Percentiles rank a stretch among this genome's conserved stretches.
phyloP scores from a whole-genome alignment of 2,329 filamentous ascomycete genomes.

The Diaporthe vaccinii region DNA sequence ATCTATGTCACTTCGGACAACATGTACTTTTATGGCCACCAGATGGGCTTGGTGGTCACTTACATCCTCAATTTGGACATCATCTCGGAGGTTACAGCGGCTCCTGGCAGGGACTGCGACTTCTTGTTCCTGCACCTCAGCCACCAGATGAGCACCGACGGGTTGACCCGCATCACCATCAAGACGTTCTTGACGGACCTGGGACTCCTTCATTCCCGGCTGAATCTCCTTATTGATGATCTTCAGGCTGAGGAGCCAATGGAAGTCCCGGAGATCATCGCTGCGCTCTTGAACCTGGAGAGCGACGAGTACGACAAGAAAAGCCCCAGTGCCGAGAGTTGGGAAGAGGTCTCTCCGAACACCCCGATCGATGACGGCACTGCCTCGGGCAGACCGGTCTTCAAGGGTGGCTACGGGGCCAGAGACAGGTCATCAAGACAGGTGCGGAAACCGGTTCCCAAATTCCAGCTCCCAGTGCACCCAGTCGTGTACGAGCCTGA shows the following conservation, averaged over 20 bases:
- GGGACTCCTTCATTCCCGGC: constrained; percentile 81
- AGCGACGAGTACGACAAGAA: constrained; percentile 68
- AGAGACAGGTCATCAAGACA: constrained; percentile 52
- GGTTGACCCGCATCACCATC: constrained; percentile 82
- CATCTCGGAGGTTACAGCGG: constrained; percentile 90
- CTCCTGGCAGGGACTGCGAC: constrained; percentile 91
- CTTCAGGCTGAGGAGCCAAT: constrained; percentile 79
- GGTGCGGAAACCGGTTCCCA: constrained; percentile 64
- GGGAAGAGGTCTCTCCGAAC: constrained; percentile 82
- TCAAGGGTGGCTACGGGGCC: constrained; percentile 53
- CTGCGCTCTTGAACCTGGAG: constrained; percentile 81
- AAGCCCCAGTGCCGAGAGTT: constrained; percentile 86
- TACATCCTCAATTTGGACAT: constrained; percentile 81
- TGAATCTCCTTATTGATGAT: constrained; percentile 89
- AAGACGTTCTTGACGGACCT: constrained; percentile 95
- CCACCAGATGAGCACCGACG: constrained; percentile 73
- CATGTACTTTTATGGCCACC: constrained; percentile 97
- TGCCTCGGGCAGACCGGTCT: constrained; percentile 54
- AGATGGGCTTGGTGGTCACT: constrained; percentile 90
- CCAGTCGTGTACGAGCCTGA: constrained; percentile 88
- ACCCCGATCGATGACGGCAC: constrained; percentile 73
- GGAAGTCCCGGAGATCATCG: constrained; percentile 77
- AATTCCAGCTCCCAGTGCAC: constrained; percentile 85
- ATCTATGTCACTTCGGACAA: constrained; percentile 90
- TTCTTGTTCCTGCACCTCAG: constrained; percentile 87